Base-by-base conservation (phyloP, 345 rosid genomes). In the Camelina neglecta region DNA sequence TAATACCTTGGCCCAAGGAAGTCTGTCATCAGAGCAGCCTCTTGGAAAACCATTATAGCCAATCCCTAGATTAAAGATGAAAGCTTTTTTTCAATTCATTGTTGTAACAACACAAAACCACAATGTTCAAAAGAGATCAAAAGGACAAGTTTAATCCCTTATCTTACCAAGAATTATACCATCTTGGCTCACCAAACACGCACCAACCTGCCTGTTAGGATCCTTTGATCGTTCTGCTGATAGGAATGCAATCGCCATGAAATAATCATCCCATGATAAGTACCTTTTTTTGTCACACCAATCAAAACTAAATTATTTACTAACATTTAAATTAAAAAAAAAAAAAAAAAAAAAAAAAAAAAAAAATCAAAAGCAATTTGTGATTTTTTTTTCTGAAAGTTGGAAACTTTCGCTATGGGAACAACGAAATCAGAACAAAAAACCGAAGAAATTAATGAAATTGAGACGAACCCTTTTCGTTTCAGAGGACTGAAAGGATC, bases 1-100 rank as follows among this genome's bases (percentile, higher is more conserved):
- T 29, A 36, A 23, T 81, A 90, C 97, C 97, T 92, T 94, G 69
- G 97, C 96, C 98, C 98, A 94, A 15, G 98, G 96, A 85, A 94
- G 97, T 77, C 72, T 84, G 75, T 92, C 98, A 83, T 94, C 98
- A 2, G 98, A 92, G 78, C 98, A 94, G 64, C 98, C 98, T 84
- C 98, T 86, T 35, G 97, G 97, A 89, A 94, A 92, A 55, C 98
- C 98, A 83, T 92, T 94, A 75, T 94, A 94, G 76, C 98, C 98
- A 70, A 94, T 94, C 71, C 97, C 97, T 92, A 68, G 73, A 75
- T 21, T 57, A 58, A 73, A 67, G 38, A 16, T 16, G 13, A 39
- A 49, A 15, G 29, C 26, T 23, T 21, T 36, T 45, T 11, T 39
- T 18, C 18, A 66, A 2, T 16, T 24, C 73, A 26, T 57, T 2